These are phyloP conservation scores for Microthlaspi erraticum DNA, from an alignment of 345 rosid species.

Conservation along the genomic window DNA sequence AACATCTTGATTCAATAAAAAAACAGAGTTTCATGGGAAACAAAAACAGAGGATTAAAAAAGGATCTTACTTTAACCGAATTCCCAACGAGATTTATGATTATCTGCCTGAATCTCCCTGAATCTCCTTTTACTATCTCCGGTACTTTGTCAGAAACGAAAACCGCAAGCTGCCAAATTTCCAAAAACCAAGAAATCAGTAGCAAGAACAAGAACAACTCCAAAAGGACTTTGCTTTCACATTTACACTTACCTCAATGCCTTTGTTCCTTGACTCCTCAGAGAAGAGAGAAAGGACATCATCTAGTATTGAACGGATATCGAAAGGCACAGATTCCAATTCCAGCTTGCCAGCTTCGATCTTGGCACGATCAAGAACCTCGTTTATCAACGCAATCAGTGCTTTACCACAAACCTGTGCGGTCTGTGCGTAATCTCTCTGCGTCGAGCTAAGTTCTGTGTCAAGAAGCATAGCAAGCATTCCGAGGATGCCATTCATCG, in stretches of 20 bases:
- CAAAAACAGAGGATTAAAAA: background rate
- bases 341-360: conserved; percentile 96
- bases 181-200: conserved; percentile 8
- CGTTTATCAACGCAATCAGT: conserved; percentile 85
- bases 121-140: conserved; percentile 82
- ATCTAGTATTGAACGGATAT: conserved; percentile 81
- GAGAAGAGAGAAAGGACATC: conserved; percentile 97
- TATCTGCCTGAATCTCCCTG: conserved; percentile 96
- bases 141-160: conserved; percentile 93
- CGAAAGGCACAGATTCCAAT: conserved; percentile 82
- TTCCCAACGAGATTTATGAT: conserved; percentile 96
- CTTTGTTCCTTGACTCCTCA: conserved; percentile 89
- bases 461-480: conserved; percentile 94
- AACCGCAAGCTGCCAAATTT: conserved; percentile 73
- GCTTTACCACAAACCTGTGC: conserved; percentile 98
- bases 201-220: conserved; percentile 4
- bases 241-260: conserved; percentile 69
- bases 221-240: background rate
- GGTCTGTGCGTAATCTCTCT: conserved; percentile 93
- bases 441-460: conserved; percentile 89
- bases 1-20: conserved; percentile 26
- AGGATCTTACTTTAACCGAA: conserved; percentile 83
- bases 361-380: conserved; percentile 98
- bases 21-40: background rate
- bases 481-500: conserved; percentile 99